Base-by-base conservation (phyloP, 2,329 filamentous ascomycete genomes). In the Alternaria rosae region DNA sequence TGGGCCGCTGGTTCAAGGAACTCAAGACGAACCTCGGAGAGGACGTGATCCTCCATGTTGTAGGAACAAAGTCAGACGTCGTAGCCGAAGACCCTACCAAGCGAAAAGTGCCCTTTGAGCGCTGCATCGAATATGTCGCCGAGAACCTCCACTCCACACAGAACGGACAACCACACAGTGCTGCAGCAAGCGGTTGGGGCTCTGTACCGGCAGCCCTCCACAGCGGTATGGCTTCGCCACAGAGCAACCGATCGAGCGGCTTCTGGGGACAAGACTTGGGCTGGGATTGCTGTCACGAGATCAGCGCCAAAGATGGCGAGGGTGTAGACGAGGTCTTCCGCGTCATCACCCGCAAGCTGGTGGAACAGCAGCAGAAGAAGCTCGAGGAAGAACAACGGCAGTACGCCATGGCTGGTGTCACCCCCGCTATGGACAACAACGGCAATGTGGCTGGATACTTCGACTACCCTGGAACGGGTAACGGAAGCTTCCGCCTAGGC, bases 261-360 rank as follows among this genome's bases (percentile, higher is more conserved):
- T 92, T 93, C 80, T 97, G 94, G 94, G 93, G 91, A 21, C 92
- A 95, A 78, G 94, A 97, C 76, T 89, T 93, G 6, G 93, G 94
- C 54, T 98, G 94, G 94, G 94, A 97, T 74, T 96, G 93, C 66
- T 98, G 94, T 78, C 95, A 98, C 79, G 95, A 99, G 82, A 94
- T 99, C 75, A 94, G 90, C 70, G 94, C 94, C 50, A 94, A 96
- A 83, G 93, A 91, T 73, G 94, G 94, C 59, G 94, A 97, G 83
- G 94, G 94, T 17, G 94, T 99, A 17, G 95, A 98, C 71, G 95
- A 98, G 80, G 93, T 99, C 0, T 98, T 98, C 73, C 87, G 94
- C 2, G 92, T 97, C 25, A 91, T 93, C 47, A 95, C 94, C 9
- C 85, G 96, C 72, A 97, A 97, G 81, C 81, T 91, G 17, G 89